phyloP scores from a whole-genome alignment of 2,329 filamentous ascomycete species.

The Karstenula rhodostoma region DNA sequence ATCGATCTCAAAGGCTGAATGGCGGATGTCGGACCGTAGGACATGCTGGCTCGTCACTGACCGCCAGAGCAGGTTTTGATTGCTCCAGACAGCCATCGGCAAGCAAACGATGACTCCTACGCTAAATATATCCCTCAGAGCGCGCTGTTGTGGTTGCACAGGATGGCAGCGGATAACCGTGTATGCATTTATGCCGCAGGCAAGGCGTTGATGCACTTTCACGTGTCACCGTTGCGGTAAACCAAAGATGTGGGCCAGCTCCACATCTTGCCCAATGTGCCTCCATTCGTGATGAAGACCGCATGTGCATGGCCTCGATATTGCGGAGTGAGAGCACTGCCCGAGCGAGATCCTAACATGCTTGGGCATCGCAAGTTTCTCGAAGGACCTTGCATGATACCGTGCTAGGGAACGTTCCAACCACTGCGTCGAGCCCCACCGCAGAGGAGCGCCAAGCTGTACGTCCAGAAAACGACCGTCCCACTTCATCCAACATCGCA shows the following conservation, averaged over 20 bases:
- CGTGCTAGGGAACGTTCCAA: not conserved
- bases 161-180: slow-evolving; percentile 13
- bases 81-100: not conserved
- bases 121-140: slow-evolving; percentile 13
- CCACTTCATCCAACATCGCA: not conserved
- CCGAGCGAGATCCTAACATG: not conserved
- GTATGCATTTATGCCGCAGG: slow-evolving; percentile 2
- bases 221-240: slow-evolving; percentile 8
- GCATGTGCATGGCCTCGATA: not conserved
- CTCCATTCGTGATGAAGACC: not conserved
- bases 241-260: not conserved
- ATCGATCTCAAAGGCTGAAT: slow-evolving; percentile 5
- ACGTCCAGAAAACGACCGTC: not conserved
- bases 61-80: slow-evolving; percentile 4
- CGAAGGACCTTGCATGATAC: not conserved
- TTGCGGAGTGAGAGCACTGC: not conserved
- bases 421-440: not conserved
- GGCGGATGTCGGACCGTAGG: not conserved
- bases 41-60: slow-evolving; percentile 3
- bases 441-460: slow-evolving; percentile 3
- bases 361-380: not conserved
- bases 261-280: not conserved
- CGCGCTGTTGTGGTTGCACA: slow-evolving; percentile 7
- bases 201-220: slow-evolving; percentile 4
- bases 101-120: not conserved